Conservation (phyloP, 2,329 filamentous ascomycete species). For the Aquanectria penicillioides region DNA sequence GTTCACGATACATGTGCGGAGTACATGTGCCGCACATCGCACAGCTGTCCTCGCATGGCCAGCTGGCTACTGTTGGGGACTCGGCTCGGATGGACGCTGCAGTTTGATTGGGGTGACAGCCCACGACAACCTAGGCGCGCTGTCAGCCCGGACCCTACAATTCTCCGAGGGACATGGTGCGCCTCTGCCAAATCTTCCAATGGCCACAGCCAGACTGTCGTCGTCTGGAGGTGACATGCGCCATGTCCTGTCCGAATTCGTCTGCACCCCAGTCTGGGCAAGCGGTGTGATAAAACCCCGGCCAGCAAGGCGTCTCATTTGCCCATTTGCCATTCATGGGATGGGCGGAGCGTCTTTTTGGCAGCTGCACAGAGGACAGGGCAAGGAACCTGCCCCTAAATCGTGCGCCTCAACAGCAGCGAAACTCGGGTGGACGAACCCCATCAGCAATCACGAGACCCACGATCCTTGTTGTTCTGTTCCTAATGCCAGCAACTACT, state of each 20-base stretch:
- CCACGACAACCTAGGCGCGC: not conserved
- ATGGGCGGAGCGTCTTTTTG: not conserved
- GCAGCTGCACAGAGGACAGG: not conserved
- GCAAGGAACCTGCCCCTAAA: constrained; percentile 10
- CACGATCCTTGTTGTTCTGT: not conserved
- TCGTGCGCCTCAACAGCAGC: not conserved
- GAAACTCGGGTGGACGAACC: not conserved
- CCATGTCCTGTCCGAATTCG: not conserved
- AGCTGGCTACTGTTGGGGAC: too few species aligned
- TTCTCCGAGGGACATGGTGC: too few species aligned
- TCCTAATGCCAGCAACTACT: too few species aligned
- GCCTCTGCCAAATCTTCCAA: too few species aligned
- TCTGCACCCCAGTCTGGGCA: constrained; percentile 7
- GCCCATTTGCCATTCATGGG: not conserved
- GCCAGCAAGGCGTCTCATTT: constrained; percentile 14
- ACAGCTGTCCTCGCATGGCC: too few species aligned
- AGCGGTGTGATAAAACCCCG: constrained; percentile 19
- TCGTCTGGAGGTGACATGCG: too few species aligned
- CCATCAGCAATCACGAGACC: constrained; percentile 15
- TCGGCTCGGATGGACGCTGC: too few species aligned
- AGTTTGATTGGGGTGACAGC: constrained; percentile 3
- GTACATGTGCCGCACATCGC: too few species aligned
- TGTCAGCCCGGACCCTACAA: not conserved
- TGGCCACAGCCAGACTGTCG: not conserved
- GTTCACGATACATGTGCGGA: too few species aligned